Base-by-base conservation (phyloP, 2,329 filamentous ascomycete species). In the Sclerotinia spermophila region DNA sequence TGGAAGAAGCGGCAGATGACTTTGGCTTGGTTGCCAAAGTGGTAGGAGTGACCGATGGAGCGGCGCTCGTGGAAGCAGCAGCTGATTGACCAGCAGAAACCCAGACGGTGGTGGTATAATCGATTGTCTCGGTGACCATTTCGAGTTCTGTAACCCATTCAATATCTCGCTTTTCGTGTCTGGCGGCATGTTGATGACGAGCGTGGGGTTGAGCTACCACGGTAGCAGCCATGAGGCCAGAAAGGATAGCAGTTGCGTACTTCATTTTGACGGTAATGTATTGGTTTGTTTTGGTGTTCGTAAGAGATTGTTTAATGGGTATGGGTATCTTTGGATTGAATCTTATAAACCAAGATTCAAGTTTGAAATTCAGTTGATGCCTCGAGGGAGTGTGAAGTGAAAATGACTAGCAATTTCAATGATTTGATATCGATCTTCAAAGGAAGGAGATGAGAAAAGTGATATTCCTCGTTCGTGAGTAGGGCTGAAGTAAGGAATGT, bases 81-180 rank as follows among this genome's bases (percentile, higher is more conserved):
- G 45, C 33, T 30, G 24, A 21, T 30, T 53, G 10, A 19, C 75
- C 78, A 70, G 68, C 77, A 71, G 76, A 81, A 33, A 83, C 80
- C 80, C 81, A 85, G 78, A 87, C 71, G 24, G 78, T 80, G 5
- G 73, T 76, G 5, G 76, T 79, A 44, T 76, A 42, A 51, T 69
- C 74, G 65, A 87, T 78, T 56, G 84, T 87, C 69, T 83, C 82
- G 75, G 82, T 81, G 68, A 82, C 83, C 67, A 82, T 79, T 33
- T 83, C 81, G 51, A 80, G 82, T 62, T 84, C 81, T 40, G 84
- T 86, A 73, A 84, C 80, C 80, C 82, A 85, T 68, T 84, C 83
- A 51, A 85, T 77, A 66, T 82, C 73, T 51, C 62, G 55, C 19
- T 75, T 74, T 69, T 76, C 75, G 51, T 77, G 74, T 51, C 42